Base-by-base conservation (phyloP, 805 yeast species). In the Metschnikowia proteae region DNA sequence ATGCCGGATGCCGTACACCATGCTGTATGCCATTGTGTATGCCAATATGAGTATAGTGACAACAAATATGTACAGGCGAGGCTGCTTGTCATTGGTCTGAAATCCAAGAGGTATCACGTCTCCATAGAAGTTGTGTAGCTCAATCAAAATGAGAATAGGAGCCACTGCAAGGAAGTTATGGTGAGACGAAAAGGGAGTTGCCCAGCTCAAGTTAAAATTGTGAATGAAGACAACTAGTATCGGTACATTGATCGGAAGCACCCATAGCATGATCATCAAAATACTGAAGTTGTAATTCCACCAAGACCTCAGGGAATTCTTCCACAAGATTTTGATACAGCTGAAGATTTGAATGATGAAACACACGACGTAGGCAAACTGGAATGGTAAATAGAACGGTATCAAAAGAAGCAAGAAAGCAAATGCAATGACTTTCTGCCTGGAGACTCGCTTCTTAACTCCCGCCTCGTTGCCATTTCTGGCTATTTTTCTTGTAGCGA, bases 111-210 rank as follows among this genome's bases (percentile, higher is more conserved):
- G 83, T 27, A 81, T 61, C 56, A 71, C 65, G 37, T 65, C 51
- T 4, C 55, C 45, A 33, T 23, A 48, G 33, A 51, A 49, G 29
- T 72, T 74, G 58, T 84, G 76, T 41, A 74, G 66, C 56, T 81
- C 84, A 38, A 80, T 78, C 35, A 87, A 60, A 7, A 83, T 51
- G 6, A 89, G 73, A 1, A 86, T 81, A 0, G 97, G 96, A 10
- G 84, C 67, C 25, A 90, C 79, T 0, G 96, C 86, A 46, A 90
- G 64, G 37, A 87, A 71, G 60, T 88, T 90, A 63, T 91, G 96
- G 63, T 89, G 96, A 0, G 96, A 85, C 5, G 87, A 80, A 60
- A 89, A 89, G 13, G 96, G 90, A 0, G 94, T 86, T 47, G 75
- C 78, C 96, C 96, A 88, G 55, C 76, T 80, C 17, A 88, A 75